A percentile compares a stretch with the other conserved stretches of the same genome.
Evolutionary conservation across 139 green algal genomes (phyloP).

Genomic region (Chlorella sorokiniana): DNA sequence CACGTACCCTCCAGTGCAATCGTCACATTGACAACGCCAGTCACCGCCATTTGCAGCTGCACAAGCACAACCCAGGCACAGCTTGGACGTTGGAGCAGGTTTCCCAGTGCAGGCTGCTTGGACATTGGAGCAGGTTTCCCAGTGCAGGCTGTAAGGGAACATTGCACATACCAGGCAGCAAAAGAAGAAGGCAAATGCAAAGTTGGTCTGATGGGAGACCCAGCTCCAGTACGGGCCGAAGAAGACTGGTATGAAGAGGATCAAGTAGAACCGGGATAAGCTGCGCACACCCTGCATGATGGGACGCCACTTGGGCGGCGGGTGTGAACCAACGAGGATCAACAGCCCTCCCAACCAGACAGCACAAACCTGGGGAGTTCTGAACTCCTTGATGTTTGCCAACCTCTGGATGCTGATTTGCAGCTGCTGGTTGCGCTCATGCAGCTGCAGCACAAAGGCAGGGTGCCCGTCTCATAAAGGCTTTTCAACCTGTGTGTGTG

Average conservation of each 20-base stretch:
- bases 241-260: constrained; percentile 62
- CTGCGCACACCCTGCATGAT: constrained; percentile 29
- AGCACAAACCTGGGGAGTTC: constrained; percentile 42
- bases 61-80: not conserved
- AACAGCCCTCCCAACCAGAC: not conserved
- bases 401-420: constrained; percentile 49
- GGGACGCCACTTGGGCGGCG: no score
- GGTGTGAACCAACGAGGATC: no score
- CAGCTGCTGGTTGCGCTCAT: constrained; percentile 29
- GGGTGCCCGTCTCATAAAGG: not conserved
- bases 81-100: not conserved
- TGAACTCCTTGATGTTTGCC: constrained; percentile 64
- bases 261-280: constrained; percentile 51
- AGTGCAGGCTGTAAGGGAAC: no score
- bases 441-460: constrained; percentile 22
- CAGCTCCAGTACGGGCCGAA: constrained; percentile 64
- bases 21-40: constrained; percentile 53
- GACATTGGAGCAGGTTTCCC: no score
- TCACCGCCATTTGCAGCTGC: constrained; percentile 49
- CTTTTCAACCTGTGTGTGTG: not conserved
- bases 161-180: constrained; percentile 37
- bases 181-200: constrained; percentile 56
- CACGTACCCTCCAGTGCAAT: constrained; percentile 51
- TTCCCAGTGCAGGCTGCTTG: no score
- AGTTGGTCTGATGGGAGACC: constrained; percentile 39